Base-by-base conservation (phyloP, 2,329 filamentous ascomycete species). In the Colletotrichum sidae region DNA sequence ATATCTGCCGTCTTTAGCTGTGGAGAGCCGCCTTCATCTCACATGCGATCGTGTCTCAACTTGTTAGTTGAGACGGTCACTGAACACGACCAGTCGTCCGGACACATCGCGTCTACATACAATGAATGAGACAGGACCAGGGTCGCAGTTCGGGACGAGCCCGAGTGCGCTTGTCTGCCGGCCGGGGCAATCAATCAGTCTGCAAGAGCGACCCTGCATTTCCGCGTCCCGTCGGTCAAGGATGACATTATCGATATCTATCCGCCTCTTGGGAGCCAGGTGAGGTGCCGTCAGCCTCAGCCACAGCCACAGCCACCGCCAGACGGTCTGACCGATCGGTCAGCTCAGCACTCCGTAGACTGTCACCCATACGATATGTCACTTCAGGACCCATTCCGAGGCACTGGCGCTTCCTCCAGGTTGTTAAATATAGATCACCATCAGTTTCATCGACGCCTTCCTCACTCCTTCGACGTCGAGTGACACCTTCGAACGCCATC, bases 351-450 rank as follows among this genome's bases (percentile, higher is more conserved):
- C 25, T 25, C 25, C 25, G 25, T 25, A 25, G 25, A 25, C 25
- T 25, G 25, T 4, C 3, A 25, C 51, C 37, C 38, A 44, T 54
- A 17, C 38, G 52, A 54, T 42, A 50, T 47, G 55, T 64, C 25
- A 34, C 49, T 25, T 50, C 25, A 35, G 17, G 35, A 25, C 45
- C 55, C 39, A 47, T 15, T 46, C 57, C 33, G 39, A 56, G 45
- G 51, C 56, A 55, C 34, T 51, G 56, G 45, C 44, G 39, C 51
- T 50, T 50, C 17, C 42, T 41, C 39, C 57, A 61, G 61, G 57
- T 50, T 50, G 50, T 51, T 37, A 47, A 25, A 34, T 61, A 52
- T 61, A 57, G 51, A 55, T 55, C 57, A 65, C 58, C 15, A 41
- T 25, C 41, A 41, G 62, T 65, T 65, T 65, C 62, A 65, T 46